Base-by-base conservation (phyloP, 257 asterid genomes). In the Handroanthus guayacan region DNA sequence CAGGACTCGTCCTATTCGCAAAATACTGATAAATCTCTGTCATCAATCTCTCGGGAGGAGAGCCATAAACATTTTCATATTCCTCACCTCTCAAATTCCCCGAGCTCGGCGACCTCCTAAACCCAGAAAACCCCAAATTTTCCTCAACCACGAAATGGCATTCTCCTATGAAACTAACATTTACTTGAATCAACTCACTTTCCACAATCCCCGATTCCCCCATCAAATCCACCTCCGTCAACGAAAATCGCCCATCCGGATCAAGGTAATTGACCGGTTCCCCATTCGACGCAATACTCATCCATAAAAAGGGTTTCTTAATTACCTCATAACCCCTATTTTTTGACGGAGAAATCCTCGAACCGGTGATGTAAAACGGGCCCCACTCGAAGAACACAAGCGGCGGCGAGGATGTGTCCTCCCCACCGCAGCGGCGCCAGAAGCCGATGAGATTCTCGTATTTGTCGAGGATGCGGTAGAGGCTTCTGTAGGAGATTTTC, bases 371-470 rank as follows among this genome's bases (percentile, higher is more conserved):
- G 78, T 81, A 88, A 69, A 77, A 90, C 1, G 90, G 87, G 6
- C 99, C 97, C 98, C 98, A 92, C 37, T 94, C 97, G 75, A 94
- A 92, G 82, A 84, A 88, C 36, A 89, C 82, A 44, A 94, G 86
- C 50, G 89, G 78, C 20, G 86, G 79, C 1, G 83, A 20, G 3
- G 84, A 43, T 6, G 66, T 51, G 65, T 84, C 7, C 54, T 63
- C 18, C 47, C 77, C 85, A 18, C 91, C 97, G 81, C 91, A 67
- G 3, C 91, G 91, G 75, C 97, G 96, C 99, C 98, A 94, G 83
- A 92, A 90, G 1, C 98, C 98, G 75, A 94, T 88, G 3, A 94
- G 93, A 50, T 77, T 82, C 62, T 92, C 93, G 81, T 81, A 86
- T 54, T 92, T 82, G 43, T 81, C 70, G 72, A 94, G 97, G 79